Evolutionary conservation across 2,329 filamentous ascomycete species (phyloP), one percentile per base, ranked within the genome.

Genomic region (Fusarium stilboides): DNA sequence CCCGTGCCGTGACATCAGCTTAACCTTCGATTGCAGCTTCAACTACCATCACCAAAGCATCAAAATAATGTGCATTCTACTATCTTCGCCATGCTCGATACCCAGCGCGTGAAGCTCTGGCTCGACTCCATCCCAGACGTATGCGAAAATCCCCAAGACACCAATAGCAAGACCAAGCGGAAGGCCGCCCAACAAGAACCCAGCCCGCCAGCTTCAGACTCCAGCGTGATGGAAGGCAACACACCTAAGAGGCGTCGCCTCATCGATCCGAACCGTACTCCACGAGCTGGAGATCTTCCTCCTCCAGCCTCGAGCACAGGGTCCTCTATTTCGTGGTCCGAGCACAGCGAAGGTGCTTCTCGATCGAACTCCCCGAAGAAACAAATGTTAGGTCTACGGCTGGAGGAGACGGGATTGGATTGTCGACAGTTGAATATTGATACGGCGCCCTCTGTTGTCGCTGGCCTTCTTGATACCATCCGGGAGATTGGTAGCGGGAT

Each of bases 361-460:
- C 64, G 68, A 2, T 62, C 68, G 15, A 55, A 36, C 10, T 71
- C 68, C 3, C 69, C 64, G 0, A 71, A 70, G 44, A 70, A 66
- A 33, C 64, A 71, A 37, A 54, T 71, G 46, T 36, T 71, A 0
- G 43, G 51, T 5, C 19, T 71, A 8, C 50, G 68, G 5, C 28
- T 71, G 1, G 57, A 61, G 2, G 54, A 68, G 8, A 26, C 31
- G 28, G 69, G 68, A 2, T 26, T 71, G 3, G 68, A 71, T 6
- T 50, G 45, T 5, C 50, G 60, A 8, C 40, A 62, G 9, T 12
- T 69, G 0, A 50, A 65, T 1, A 43, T 62, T 1, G 64, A 62
- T 3, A 54, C 22, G 3, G 53, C 57, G 15, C 68, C 64, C 5
- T 19, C 42, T 3, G 42, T 28, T 4, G 42, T 47, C 0, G 39